Evolutionary conservation across 108 stramenopile species (phyloP).

Genomic region (Pseudonitzschia delicatissima): DNA sequence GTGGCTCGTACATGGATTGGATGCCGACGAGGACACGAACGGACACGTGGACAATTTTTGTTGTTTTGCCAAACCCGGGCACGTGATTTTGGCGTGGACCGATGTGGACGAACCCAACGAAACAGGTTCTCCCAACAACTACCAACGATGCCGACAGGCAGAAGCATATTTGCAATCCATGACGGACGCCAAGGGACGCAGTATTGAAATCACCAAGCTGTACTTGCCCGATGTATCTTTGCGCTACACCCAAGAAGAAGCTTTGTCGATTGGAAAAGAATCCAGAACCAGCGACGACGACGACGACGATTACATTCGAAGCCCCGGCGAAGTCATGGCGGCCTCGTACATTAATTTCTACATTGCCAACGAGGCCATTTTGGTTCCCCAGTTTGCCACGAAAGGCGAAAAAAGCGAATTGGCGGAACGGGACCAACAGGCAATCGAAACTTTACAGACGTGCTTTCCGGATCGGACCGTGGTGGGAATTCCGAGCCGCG

Average conservation of each 20-base stretch:
- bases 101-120: constrained; percentile 31
- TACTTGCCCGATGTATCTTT: constrained; percentile 33
- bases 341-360: constrained; percentile 84
- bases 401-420: constrained; percentile 5
- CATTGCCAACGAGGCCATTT: constrained; percentile 60
- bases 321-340: constrained; percentile 46
- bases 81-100: constrained; percentile 66
- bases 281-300: neutral
- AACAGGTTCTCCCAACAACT: constrained; percentile 34
- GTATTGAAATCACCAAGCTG: constrained; percentile 42
- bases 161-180: constrained; percentile 27
- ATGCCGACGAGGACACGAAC: constrained; percentile 69
- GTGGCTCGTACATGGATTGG: constrained; percentile 65
- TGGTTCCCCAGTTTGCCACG: constrained; percentile 60
- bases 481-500: constrained; percentile 56
- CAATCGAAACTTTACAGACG: constrained; percentile 38
- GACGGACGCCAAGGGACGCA: constrained; percentile 49
- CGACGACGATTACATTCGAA: constrained; percentile 8
- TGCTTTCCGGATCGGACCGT: constrained; percentile 56
- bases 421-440: constrained; percentile 36
- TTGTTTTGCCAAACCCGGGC: constrained; percentile 59
- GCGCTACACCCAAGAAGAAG: constrained; percentile 45
- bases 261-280: constrained; percentile 11
- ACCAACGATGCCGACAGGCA: constrained; percentile 47
- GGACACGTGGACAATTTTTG: constrained; percentile 80